Evolutionary conservation across 495 filamentous ascomycete genomes (phyloP), one percentile per base, ranked within the genome.

Genomic region (Daldinia caldariorum): DNA sequence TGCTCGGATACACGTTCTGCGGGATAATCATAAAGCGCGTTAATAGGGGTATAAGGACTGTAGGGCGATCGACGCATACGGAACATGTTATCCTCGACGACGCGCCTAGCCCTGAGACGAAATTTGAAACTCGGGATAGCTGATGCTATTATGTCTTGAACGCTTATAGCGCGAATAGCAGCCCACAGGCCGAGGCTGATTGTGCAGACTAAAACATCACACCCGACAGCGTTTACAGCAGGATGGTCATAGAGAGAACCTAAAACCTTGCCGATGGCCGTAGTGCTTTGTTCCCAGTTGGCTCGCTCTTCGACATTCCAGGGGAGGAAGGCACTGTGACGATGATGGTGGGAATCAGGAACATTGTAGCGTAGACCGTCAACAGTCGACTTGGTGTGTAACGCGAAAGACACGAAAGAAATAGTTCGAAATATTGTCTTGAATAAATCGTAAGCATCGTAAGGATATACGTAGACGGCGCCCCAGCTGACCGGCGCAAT

Each of bases 151-250:
- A 88, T 83, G 56, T 79, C 75, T 32, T 74, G 62, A 0, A 79
- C 71, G 67, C 86, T 80, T 7, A 82, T 74, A 10, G 82, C 79
- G 12, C 85, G 77, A 6, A 83, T 77, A n/a, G 82, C 84, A 8
- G 82, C 79, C 86, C 86, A 89, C 0, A 83, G 51, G 4, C 84
- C 82, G 2, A 89, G 74, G 68, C 84, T 85, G 3, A 87, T 56
- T 6, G 78, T 75, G 45, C 76, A 83, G n/a, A 87, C 75, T 1
- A 87, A 66, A 0, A 85, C 84, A 71, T 88, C 86, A 66, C 79
- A 80, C 0, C 83, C 83, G 5, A 81, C 81, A 9, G 78, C 80
- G 45, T 78, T 74, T 16, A 88, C 80, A 0, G 74, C 82, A 0
- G 86, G 86, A 66, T 89, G 84, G 34, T 81, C 79, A 14, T 70